Percentiles rank a stretch among this genome's conserved stretches.
These are phyloP conservation scores for Deuterostichococcus epilithicus DNA, from an alignment of 139 green algal genomes.

Conservation along the genomic window DNA sequence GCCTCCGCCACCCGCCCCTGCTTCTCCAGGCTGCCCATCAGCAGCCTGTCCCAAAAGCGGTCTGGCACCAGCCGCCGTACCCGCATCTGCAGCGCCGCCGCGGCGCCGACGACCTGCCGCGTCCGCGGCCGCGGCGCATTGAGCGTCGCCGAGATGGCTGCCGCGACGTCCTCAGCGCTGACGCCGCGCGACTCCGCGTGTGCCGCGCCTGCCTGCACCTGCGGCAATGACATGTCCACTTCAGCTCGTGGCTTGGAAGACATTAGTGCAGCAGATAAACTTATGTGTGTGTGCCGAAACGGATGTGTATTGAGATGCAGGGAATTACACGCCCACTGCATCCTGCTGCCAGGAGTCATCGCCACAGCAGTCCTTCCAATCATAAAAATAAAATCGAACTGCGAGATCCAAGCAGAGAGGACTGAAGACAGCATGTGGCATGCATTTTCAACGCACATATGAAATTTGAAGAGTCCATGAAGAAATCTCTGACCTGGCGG, in stretches of 20 bases:
- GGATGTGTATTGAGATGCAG: too few relatives aligned
- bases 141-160: neutral
- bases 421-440: too few relatives aligned
- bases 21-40: neutral
- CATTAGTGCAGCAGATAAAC: too few relatives aligned
- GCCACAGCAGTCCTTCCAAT: too few relatives aligned
- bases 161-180: neutral
- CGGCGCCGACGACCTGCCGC: neutral
- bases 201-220: neutral
- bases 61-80: neutral
- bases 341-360: too few relatives aligned
- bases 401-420: neutral
- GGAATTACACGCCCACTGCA: too few relatives aligned
- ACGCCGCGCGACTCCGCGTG: neutral
- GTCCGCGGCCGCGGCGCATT: neutral
- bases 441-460: too few relatives aligned
- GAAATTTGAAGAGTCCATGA: too few relatives aligned
- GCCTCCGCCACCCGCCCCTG: neutral
- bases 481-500: neutral
- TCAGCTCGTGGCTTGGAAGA: too few relatives aligned
- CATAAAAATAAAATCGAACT: too few relatives aligned
- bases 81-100: neutral
- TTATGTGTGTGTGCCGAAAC: neutral
- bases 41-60: too few relatives aligned
- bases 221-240: neutral